Evolutionary conservation across 345 rosid species (phyloP), one percentile per base, ranked within the genome.

Genomic region (Lenwebbia sp.): DNA sequence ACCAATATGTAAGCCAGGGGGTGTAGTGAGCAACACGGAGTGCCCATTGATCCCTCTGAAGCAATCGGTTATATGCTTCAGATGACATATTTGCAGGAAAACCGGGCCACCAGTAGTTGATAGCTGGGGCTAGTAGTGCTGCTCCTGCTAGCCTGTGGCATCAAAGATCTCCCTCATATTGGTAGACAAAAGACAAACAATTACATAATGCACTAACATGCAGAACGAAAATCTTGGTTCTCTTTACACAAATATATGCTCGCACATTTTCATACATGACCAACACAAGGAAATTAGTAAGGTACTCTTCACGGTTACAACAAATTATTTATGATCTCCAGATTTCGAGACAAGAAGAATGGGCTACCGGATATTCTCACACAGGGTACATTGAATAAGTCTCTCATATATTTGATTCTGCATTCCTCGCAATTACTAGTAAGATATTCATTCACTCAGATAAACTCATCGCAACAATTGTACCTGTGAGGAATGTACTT

Each of bases 71-170:
- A 83, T 89, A 90, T 37, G 86, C 94, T 88, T 91, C 87, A 40
- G 85, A 84, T 0, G 92, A 86, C 55, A 91, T 82, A 33, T 91
- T 88, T n/a, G 86, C 83, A 1, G 95, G 95, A 56, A 94, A 86
- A 57, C 91, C 89, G 50, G 90, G 89, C 95, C 96, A 94, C 95
- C 95, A 94, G 87, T 91, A 90, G 86, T 93, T 94, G 54, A 90
- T 82, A 40, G 84, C 92, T 0, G 93, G 95, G 41, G 90, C 92
- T 30, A 92, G 13, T 83, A 94, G 87, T 41, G 88, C 85, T 26
- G 89, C 94, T 89, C 96, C 95, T 10, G 95, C 93, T 86, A 94
- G 84, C 87, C 95, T 94, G 87, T 54, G 1, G 28, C 70, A 75
- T 56, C 40, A 70, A 19, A 86, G 23, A 65, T 56, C 28, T 51